A percentile compares a stretch with the other conserved stretches of the same genome.
phyloP scores from a whole-genome alignment of 306 rosid species.

The Alnus rubra region DNA sequence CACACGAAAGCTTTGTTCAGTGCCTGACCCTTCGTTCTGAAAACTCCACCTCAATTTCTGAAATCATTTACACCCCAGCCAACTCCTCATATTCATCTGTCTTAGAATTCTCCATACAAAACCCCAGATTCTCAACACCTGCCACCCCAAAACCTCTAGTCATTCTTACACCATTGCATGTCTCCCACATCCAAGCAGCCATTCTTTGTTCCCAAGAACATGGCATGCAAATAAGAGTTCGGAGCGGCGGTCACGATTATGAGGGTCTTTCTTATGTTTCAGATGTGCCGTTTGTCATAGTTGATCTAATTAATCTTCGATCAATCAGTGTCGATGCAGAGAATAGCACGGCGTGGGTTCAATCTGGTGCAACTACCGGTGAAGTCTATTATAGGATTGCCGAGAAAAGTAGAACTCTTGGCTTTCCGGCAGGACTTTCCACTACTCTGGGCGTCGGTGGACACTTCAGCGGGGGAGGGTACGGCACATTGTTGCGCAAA shows the following conservation, averaged over 20 bases:
- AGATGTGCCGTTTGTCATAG: background rate
- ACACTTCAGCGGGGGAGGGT: conserved; percentile 23
- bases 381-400: conserved; percentile 25
- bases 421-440: conserved; percentile 26
- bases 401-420: conserved; percentile 16
- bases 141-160: conserved; percentile 7
- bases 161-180: conserved; percentile 15
- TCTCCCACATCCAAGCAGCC: conserved; percentile 22
- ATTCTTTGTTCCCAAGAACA: conserved; percentile 6
- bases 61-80: conserved; percentile 7
- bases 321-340: background rate
- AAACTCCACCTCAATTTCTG: background rate
- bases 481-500: conserved; percentile 64
- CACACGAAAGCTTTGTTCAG: too few species aligned
- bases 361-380: conserved; percentile 23
- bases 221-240: conserved; percentile 12
- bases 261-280: conserved; percentile 36
- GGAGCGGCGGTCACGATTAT: conserved; percentile 32
- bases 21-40: background rate
- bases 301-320: conserved; percentile 19
- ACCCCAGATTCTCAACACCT: background rate
- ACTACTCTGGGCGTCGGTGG: conserved; percentile 26
- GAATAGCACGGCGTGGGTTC: conserved; percentile 17
- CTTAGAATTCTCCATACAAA: conserved; percentile 8
- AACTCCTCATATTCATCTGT: conserved; percentile 11